Evolutionary conservation across 345 rosid species (phyloP), one percentile per base, ranked within the genome.

Genomic region (Lepidium aucheri): DNA sequence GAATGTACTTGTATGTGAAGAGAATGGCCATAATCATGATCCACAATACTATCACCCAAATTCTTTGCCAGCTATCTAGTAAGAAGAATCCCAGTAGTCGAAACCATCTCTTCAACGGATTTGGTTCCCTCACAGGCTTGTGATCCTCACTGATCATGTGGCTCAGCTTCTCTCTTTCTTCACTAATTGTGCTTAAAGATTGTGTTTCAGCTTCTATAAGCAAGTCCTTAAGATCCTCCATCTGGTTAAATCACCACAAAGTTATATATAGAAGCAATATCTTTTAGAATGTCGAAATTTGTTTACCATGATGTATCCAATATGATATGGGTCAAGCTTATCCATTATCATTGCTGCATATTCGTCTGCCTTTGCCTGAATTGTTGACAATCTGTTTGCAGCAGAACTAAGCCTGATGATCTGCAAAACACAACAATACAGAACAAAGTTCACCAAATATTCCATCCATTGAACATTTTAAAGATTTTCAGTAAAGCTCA

Each of bases 281-380:
- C 30, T 26, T 26, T 26, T 26, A 4, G 5, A 4, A 26, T 26
- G 30, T 26, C 30, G 4, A 6, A 26, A 4, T 5, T 26, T 26
- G 4, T 9, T 76, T 82, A 88, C 95, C 95, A 78, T 79, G 65
- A 85, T 81, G 75, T 82, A 81, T 67, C 95, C 95, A 1, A 60
- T 74, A 17, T 81, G 35, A 8, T 82, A 79, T 8, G 87, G 89
- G 67, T 88, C 95, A 60, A 88, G 73, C 61, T 80, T 91, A 65
- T 88, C 95, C 91, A 88, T 82, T 63, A 88, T 85, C 77, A 85
- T 77, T 13, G 88, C 81, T 26, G 95, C 86, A 76, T 88, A 88
- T 66, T 88, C 95, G 69, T 78, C 80, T 47, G 91, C 82, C 74
- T 78, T 86, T 30, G 78, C 70, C 70, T 88, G 85, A 34, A 88